Base-by-base conservation (phyloP, 2,329 filamentous ascomycete genomes). In the Penicillium sp. region DNA sequence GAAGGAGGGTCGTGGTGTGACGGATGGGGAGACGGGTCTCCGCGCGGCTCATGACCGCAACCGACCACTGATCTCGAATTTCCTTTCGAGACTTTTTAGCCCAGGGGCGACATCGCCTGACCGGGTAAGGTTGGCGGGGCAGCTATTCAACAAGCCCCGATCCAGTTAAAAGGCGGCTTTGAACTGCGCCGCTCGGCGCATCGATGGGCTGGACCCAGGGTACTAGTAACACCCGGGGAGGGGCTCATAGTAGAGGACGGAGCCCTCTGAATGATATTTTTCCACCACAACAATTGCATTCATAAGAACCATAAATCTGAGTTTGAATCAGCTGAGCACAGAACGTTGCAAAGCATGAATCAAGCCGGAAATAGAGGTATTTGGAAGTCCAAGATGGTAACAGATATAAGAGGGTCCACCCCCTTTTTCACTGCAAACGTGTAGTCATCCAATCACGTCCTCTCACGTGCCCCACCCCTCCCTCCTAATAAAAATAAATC, bases 381-480 rank as follows among this genome's bases (percentile, higher is more conserved):
- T 13, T 13, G n/a, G 37, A 19, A 24, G 16, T 27, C 26, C 10
- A 48, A 21, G 31, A 39, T 21, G 26, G 35, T 48, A 35, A 31
- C 33, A 41, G 43, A 41, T 51, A 49, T 41, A 45, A 37, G 43
- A 46, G 48, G 50, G 39, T 53, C 46, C 52, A 53, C 51, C 63
- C 63, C 63, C 59, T 65, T 66, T 65, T 66, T 55, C n/a, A 56
- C 64, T 62, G 64, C 63, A 67, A 67, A 66, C 64, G 62, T 63
- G 56, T 55, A 41, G 54, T 33, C 57, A 52, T 52, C 61, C 59
- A 67, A 67, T 67, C 64, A 67, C 41, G 41, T 53, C 54, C 57
- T 54, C 57, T 66, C 64, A 67, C 63, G 63, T 67, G 64, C 62
- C 62, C 64, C 64, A 63, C 64, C 51, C 35, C 39, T 41, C 39